Conservation (phyloP, 176 grass and related monocot species). For the Carex littledalei region DNA sequence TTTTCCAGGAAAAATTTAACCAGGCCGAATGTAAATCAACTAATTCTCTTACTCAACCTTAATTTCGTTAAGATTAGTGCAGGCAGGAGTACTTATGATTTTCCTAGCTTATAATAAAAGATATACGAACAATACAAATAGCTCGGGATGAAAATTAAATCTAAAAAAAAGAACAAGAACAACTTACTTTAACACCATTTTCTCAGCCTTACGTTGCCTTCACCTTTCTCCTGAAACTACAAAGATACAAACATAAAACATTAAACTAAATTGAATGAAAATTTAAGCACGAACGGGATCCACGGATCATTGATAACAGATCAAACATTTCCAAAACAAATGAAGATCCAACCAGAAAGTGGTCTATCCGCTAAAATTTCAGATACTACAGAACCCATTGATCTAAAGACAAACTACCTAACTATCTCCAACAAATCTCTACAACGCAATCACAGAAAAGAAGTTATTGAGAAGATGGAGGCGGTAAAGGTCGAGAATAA, state of each 20-base stretch:
- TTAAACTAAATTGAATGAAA: background rate
- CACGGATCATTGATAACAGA: background rate
- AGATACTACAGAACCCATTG: background rate
- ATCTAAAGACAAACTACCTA: background rate
- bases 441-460: background rate
- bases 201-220: conserved; percentile 30
- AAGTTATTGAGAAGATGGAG: background rate
- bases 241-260: background rate
- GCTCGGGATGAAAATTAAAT: background rate
- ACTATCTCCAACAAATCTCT: background rate
- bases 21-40: background rate
- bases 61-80: background rate
- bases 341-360: background rate
- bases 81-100: background rate
- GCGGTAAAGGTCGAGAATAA: background rate
- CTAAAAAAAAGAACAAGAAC: background rate
- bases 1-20: background rate
- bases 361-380: background rate
- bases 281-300: background rate
- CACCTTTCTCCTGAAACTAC: conserved; percentile 16
- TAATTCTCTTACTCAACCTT: background rate
- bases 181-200: conserved; percentile 91
- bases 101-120: background rate
- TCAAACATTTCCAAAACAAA: background rate
- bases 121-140: background rate